Evolutionary conservation across 2,329 filamentous ascomycete species (phyloP).

Genomic region (Zymoseptoria crescenta): DNA sequence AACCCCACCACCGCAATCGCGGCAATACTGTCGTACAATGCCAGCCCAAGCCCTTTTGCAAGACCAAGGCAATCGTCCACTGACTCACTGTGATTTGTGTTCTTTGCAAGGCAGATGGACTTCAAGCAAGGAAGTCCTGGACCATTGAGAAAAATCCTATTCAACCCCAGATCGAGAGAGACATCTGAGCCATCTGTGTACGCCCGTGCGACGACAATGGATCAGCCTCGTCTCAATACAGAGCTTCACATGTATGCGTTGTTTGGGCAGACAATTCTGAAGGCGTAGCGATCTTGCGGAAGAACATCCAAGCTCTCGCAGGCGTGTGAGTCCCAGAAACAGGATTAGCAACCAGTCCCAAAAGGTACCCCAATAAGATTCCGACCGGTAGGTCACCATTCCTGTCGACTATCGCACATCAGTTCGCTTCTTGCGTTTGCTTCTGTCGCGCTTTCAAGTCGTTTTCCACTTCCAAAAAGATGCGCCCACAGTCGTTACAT

Average conservation of each 20-base stretch:
- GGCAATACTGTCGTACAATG: background rate
- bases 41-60: background rate
- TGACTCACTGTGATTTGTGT: background rate
- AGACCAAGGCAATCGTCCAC: background rate
- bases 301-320: background rate
- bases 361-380: background rate
- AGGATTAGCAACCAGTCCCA: background rate
- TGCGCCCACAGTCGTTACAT: background rate
- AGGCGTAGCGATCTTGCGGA: background rate
- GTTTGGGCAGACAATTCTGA: too few relatives aligned
- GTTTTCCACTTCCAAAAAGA: background rate
- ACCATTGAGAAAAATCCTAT: background rate
- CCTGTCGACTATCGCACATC: background rate
- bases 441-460: background rate
- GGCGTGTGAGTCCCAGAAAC: background rate
- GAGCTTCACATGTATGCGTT: too few relatives aligned
- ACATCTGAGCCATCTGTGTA: background rate
- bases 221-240: background rate
- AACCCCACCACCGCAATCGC: background rate
- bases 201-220: background rate
- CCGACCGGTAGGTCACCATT: background rate
- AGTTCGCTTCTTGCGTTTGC: background rate
- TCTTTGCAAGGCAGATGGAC: background rate
- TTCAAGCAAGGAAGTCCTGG: background rate
- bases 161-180: background rate